Evolutionary conservation across 768 basidiomycete species (phyloP), one percentile per base, ranked within the genome.

Genomic region (Rubroboletus pulcherrimus): DNA sequence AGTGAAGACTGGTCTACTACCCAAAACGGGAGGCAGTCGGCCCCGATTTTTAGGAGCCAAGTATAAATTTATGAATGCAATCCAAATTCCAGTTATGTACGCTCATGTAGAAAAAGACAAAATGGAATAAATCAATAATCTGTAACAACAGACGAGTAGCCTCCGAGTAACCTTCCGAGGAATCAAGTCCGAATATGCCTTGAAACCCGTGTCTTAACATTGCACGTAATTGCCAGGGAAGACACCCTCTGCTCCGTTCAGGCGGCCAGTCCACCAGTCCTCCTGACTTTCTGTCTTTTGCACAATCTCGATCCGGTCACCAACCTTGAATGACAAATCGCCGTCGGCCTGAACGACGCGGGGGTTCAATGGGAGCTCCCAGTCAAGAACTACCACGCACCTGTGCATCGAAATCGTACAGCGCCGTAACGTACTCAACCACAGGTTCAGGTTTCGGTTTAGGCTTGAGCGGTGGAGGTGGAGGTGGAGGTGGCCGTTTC

Each of bases 231-330:
- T 74, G 82, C 90, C 91, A 53, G 95, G 96, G 74, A 98, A 98
- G 15, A 94, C 89, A 8, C 95, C 95, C 68, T 91, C 83, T 58
- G 71, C 69, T 7, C 93, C 93, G 60, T 91, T 85, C 62, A 96
- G 51, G 64, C 82, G 80, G 7, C 96, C 95, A 29, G 94, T 97
- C 96, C 96, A 98, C 95, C 95, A 98, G 67, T 98, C 95, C 68
- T 98, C 92, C 29, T 86, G 68, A 64, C 85, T 94, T 7, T 81
- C 82, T 17, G 87, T 86, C 71, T 82, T 83, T 71, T 94, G 87
- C 35, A 97, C 80, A 51, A 98, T 77, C 73, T 96, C 93, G 70
- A 98, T 98, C 61, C 81, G 78, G 71, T 98, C 95, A 15, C 96
- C 96, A 15, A 84, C 82, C 58, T 78, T 84, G 76, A 98, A 98